Base-by-base conservation (phyloP, 2,329 filamentous ascomycete species). In the Trichoderma sp. region DNA sequence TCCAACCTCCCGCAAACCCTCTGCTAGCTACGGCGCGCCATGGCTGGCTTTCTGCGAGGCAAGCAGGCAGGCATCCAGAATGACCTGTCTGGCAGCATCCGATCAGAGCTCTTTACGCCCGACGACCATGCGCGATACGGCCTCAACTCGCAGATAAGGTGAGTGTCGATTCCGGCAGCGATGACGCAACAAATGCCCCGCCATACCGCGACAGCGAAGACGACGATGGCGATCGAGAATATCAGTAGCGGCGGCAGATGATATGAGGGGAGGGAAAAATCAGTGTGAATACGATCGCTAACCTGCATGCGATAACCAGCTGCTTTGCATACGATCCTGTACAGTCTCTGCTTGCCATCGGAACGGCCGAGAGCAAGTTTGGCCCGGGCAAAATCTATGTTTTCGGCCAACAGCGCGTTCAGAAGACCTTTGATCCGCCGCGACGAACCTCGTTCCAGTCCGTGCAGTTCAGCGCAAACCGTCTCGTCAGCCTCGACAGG, bases 21-120 rank as follows among this genome's bases (percentile, higher is more conserved):
- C 33, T 35, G 19, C 55, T 35, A 55, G 27, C 49, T 56, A 29
- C 47, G n/a, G 35, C 52, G 29, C 59, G 52, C 35, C 35, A 97
- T 97, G 94, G 89, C 94, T 68, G 89, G 92, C 75, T 95, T 98
- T 78, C 83, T 99, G 72, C 87, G 96, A 78, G 92, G 92, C 75
- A 97, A 97, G 85, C 96, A 98, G 85, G 89, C 93, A 69, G 96
- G 96, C 76, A 91, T 99, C 75, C 91, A 94, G 78, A 92, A 91
- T 81, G 96, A 98, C 82, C 87, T 99, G 73, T 97, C 94, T 64
- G 89, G 90, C 21, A 92, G 91, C 73, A 89, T 98, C 72, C 85
- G 88, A 21, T 87, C 93, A 47, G 92, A 93, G 71, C 83, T 92
- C 16, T 97, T 98, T 78, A 84, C 88, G 70, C 88, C 95, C 29